phyloP scores from a whole-genome alignment of 768 basidiomycete genomes.

The Ephemerocybe angulata region DNA sequence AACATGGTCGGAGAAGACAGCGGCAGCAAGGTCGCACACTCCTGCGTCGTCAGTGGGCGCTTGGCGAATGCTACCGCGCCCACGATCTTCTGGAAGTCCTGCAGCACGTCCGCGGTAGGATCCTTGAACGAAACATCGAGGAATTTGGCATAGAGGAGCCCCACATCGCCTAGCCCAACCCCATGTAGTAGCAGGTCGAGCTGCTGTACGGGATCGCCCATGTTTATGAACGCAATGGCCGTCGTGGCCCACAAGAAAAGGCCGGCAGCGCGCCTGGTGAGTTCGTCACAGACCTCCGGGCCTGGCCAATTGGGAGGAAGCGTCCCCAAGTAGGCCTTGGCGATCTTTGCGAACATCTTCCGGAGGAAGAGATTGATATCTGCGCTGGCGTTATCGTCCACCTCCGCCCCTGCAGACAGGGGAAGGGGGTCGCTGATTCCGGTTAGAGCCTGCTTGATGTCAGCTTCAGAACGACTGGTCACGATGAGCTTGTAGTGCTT shows the following conservation, averaged over 20 bases:
- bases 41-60: constrained; percentile 15
- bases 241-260: constrained; percentile 30
- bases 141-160: constrained; percentile 16
- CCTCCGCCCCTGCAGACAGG: constrained; percentile 15
- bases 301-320: constrained; percentile 18
- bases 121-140: constrained; percentile 16
- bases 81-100: constrained; percentile 14
- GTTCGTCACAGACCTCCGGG: constrained; percentile 10
- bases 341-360: constrained; percentile 13
- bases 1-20: constrained; percentile 11
- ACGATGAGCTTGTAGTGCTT: constrained; percentile 22
- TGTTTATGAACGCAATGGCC: constrained; percentile 13
- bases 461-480: constrained; percentile 20
- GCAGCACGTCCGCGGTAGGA: constrained; percentile 5
- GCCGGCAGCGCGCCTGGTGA: constrained; percentile 24
- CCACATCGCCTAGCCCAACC: constrained; percentile 13
- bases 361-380: constrained; percentile 24
- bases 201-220: constrained; percentile 14
- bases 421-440: constrained; percentile 14
- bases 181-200: constrained; percentile 13
- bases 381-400: constrained; percentile 12
- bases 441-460: constrained; percentile 10
- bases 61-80: constrained; percentile 21
- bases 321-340: constrained; percentile 11
- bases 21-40: constrained; percentile 10